phyloP scores from a whole-genome alignment of 805 yeast genomes.

The Schwanniomyces pseudopolymorphus region DNA sequence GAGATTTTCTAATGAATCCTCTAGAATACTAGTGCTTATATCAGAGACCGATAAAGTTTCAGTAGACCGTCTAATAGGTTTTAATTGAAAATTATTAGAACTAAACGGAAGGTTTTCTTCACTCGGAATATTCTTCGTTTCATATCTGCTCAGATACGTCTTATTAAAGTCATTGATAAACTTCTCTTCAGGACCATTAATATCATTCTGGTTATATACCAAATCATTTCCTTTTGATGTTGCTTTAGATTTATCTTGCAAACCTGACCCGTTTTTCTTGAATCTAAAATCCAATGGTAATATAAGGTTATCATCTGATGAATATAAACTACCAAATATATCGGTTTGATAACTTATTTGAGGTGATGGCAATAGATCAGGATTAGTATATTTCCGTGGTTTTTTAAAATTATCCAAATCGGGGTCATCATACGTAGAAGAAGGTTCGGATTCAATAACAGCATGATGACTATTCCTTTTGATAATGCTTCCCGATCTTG shows the following conservation, averaged over 20 bases:
- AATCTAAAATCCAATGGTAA: not conserved
- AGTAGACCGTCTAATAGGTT: constrained; percentile 32
- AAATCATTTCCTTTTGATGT: not conserved
- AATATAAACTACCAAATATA: constrained; percentile 20
- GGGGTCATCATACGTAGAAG: constrained; percentile 16
- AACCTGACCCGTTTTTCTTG: not conserved
- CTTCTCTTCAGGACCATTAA: constrained; percentile 1
- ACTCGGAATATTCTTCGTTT: constrained; percentile 1
- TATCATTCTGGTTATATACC: not conserved
- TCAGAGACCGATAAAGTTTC: constrained; percentile 28
- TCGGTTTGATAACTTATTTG: constrained; percentile 34
- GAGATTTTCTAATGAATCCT: not conserved
- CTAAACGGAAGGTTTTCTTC: constrained; percentile 11
- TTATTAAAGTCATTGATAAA: constrained; percentile 21
- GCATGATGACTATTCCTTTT: constrained; percentile 3
- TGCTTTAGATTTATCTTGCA: not conserved
- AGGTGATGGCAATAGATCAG: constrained; percentile 39
- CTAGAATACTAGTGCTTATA: constrained; percentile 2
- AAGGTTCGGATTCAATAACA: constrained; percentile 9
- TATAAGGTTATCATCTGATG: not conserved
- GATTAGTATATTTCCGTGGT: constrained; percentile 28
- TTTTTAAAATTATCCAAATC: constrained; percentile 30
- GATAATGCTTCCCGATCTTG: not conserved
- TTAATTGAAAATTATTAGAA: constrained; percentile 22
- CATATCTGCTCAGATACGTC: constrained; percentile 14